These are phyloP conservation scores for Botryotinia convoluta DNA, from an alignment of 2,329 filamentous ascomycete species.

Conservation along the genomic window DNA sequence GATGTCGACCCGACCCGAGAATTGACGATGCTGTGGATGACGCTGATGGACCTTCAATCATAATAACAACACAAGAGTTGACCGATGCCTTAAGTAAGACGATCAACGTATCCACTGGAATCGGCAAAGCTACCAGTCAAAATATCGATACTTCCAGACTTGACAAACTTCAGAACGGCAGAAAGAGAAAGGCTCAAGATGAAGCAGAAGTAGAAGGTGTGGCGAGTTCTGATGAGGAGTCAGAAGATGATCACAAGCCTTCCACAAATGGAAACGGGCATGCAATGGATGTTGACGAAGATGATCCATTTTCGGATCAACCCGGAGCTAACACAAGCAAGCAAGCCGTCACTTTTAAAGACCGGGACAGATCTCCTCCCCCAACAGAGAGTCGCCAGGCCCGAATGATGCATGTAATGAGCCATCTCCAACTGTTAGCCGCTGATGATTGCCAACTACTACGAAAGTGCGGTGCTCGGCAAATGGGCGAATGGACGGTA, in stretches of 20 bases:
- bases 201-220: conserved; percentile 31
- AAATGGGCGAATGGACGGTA: conserved; percentile 75
- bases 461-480: conserved; percentile 60
- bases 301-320: conserved; percentile 27
- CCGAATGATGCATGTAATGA: conserved; percentile 60
- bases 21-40: conserved; percentile 44
- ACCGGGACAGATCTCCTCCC: conserved; percentile 35
- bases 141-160: conserved; percentile 48
- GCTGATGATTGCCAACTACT: conserved; percentile 69
- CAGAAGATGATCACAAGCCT: conserved; percentile 24
- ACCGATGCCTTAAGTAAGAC: conserved; percentile 51
- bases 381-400: conserved; percentile 34
- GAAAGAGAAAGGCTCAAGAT: conserved; percentile 30
- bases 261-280: conserved; percentile 23
- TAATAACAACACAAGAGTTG: conserved; percentile 56
- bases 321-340: conserved; percentile 21
- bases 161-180: conserved; percentile 47
- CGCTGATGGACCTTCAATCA: conserved; percentile 39
- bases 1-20: conserved; percentile 61
- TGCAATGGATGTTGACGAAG: conserved; percentile 23
- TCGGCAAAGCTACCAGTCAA: conserved; percentile 53
- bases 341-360: conserved; percentile 51
- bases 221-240: conserved; percentile 32
- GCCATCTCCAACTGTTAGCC: conserved; percentile 70
- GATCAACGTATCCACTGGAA: conserved; percentile 54